These are phyloP conservation scores for Themeda triandra DNA, from an alignment of 176 grass and related monocot genomes.

Conservation along the genomic window DNA sequence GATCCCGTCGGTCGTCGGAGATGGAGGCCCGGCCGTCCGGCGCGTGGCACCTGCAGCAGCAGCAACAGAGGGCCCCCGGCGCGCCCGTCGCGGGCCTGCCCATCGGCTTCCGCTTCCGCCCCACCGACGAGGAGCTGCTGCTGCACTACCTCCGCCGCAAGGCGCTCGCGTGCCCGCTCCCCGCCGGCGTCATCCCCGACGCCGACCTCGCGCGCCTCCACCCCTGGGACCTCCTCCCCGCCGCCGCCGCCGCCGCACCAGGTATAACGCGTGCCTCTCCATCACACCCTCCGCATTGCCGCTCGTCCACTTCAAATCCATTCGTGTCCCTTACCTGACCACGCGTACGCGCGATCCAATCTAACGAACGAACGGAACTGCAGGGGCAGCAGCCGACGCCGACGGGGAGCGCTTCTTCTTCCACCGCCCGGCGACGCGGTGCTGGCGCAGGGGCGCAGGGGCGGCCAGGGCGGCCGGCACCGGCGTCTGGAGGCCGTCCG, in stretches of 20 bases:
- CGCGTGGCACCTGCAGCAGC: not conserved
- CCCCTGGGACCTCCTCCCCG: constrained; percentile 64
- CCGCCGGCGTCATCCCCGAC: constrained; percentile 85
- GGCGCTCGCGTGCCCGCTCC: constrained; percentile 60
- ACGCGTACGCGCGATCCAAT: too few species aligned
- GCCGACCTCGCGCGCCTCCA: constrained; percentile 58
- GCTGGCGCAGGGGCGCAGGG: constrained; percentile 28
- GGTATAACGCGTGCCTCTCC: constrained; percentile 18
- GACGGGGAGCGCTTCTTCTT: constrained; percentile 76
- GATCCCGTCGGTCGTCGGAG: not conserved
- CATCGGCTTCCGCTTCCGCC: constrained; percentile 84
- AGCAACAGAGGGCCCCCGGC: not conserved
- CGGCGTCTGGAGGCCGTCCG: constrained; percentile 65
- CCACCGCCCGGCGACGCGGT: constrained; percentile 38
- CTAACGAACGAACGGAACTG: not conserved
- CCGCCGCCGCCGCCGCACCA: constrained; percentile 1
- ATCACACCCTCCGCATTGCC: not conserved
- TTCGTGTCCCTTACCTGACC: not conserved
- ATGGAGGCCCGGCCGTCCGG: not conserved
- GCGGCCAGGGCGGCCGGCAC: constrained; percentile 15
- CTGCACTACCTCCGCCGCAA: constrained; percentile 90
- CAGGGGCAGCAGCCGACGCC: constrained; percentile 29
- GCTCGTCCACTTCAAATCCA: too few species aligned
- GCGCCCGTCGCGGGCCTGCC: constrained; percentile 38
- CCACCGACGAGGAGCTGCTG: constrained; percentile 90